Conservation (phyloP, 1,284 basidiomycete genomes). For the Austroboletus niveus region DNA sequence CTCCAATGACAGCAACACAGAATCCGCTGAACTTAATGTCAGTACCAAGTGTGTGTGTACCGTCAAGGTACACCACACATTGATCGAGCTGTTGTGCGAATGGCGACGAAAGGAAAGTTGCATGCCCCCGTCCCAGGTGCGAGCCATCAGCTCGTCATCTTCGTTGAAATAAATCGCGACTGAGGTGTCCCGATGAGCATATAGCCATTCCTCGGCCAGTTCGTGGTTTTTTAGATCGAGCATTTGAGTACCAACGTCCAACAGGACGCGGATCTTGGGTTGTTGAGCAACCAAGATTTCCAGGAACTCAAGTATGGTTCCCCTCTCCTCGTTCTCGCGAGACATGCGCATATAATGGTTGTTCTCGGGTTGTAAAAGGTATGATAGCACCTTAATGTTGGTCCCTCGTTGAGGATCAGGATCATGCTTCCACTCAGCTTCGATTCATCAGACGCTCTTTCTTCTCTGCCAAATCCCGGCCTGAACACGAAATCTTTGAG, state of each 20-base stretch:
- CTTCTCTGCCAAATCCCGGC: slow-evolving; percentile 13
- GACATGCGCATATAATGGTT: slow-evolving; percentile 34
- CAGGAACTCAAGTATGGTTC: slow-evolving; percentile 35
- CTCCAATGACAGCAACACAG: slow-evolving; percentile 53
- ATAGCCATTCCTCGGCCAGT: slow-evolving; percentile 43
- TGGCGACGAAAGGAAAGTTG: slow-evolving; percentile 43
- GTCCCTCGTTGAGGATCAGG: too few species aligned
- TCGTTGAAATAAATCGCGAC: slow-evolving; percentile 19
- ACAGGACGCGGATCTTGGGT: slow-evolving; percentile 27
- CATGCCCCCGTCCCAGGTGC: slow-evolving; percentile 38
- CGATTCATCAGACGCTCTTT: slow-evolving; percentile 32
- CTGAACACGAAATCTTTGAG: too few species aligned
- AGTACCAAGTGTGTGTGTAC: slow-evolving; percentile 62
- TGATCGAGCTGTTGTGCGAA: slow-evolving; percentile 42
- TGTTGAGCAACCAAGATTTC: slow-evolving; percentile 31
- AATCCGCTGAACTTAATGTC: slow-evolving; percentile 46
- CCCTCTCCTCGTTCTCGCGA: slow-evolving; percentile 4
- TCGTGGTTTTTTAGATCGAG: slow-evolving; percentile 48
- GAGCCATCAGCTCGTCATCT: slow-evolving; percentile 35
- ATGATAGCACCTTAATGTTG: slow-evolving; percentile 22
- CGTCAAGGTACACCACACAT: slow-evolving; percentile 55
- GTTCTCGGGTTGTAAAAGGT: slow-evolving; percentile 46
- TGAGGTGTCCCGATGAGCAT: slow-evolving; percentile 25
- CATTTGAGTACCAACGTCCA: slow-evolving; percentile 42
- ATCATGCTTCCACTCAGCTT: neutral